Conservation (phyloP, 805 yeast genomes). For the Starmerella apicola region DNA sequence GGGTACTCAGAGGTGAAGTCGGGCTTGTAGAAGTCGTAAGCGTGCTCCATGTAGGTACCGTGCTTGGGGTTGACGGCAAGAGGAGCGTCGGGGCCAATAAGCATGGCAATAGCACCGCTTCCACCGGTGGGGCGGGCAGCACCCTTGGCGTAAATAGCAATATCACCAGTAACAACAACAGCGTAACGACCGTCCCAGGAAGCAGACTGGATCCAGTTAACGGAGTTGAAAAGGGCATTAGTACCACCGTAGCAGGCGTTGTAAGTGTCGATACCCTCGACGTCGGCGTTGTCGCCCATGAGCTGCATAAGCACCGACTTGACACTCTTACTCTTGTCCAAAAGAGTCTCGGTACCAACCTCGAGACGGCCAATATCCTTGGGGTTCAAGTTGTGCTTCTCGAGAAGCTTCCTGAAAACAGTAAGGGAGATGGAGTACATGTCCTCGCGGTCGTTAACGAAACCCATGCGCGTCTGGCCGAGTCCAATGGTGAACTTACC, state of each 20-base stretch:
- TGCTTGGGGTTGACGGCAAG: constrained; percentile 78
- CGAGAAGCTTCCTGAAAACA: constrained; percentile 62
- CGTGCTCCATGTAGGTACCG: constrained; percentile 93
- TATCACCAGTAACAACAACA: constrained; percentile 92
- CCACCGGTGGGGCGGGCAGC: constrained; percentile 99
- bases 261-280: constrained; percentile 91
- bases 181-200: constrained; percentile 99
- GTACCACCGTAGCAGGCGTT: constrained; percentile 99
- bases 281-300: constrained; percentile 73
- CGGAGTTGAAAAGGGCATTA: constrained; percentile 79
- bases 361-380: constrained; percentile 81
- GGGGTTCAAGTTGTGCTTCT: constrained; percentile 73
- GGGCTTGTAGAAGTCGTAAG: constrained; percentile 94
- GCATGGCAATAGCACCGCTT: constrained; percentile 90
- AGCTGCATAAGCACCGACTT: constrained; percentile 92
- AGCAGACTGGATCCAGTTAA: constrained; percentile 92
- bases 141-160: constrained; percentile 93
- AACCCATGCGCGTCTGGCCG: constrained; percentile 97
- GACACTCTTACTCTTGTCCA: constrained; percentile 94
- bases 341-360: constrained; percentile 94
- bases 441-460: constrained; percentile 94
- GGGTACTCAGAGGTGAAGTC: constrained; percentile 95
- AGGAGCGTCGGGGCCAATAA: constrained; percentile 97
- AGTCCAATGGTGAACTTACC: constrained; percentile 98
- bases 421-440: constrained; percentile 90